Conservation (phyloP, 2,329 filamentous ascomycete genomes). For the Cladorrhinum sp. region DNA sequence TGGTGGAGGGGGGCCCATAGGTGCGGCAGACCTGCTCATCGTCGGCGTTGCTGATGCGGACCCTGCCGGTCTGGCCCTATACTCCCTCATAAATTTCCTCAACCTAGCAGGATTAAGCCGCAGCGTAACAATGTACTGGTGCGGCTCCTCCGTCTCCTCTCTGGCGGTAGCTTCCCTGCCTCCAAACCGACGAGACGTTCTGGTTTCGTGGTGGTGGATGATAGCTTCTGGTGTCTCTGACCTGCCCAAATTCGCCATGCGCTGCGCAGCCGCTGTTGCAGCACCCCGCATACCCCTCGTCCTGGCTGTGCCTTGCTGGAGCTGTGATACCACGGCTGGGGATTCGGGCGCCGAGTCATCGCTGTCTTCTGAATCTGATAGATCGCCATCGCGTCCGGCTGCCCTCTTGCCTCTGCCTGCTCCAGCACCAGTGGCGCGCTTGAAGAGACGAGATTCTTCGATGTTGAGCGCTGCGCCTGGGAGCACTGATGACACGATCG, state of each 20-base stretch:
- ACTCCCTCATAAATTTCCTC: slow-evolving; percentile 55
- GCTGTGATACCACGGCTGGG: slow-evolving; percentile 66
- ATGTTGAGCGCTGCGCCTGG: slow-evolving; percentile 78
- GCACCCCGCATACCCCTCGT: slow-evolving; percentile 84
- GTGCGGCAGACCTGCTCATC: slow-evolving; percentile 38
- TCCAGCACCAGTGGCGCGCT: slow-evolving; percentile 63
- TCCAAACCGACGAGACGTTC: slow-evolving; percentile 57
- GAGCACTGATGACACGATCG: slow-evolving; percentile 88
- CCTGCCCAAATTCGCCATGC: slow-evolving; percentile 77
- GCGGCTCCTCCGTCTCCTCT: slow-evolving; percentile 76
- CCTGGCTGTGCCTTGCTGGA: slow-evolving; percentile 70
- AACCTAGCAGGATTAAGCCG: slow-evolving; percentile 71
- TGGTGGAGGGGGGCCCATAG: slow-evolving; percentile 51
- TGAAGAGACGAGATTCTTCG: slow-evolving; percentile 85
- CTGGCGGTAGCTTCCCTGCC: slow-evolving; percentile 59
- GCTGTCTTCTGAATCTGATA: slow-evolving; percentile 86
- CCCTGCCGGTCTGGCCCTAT: slow-evolving; percentile 36
- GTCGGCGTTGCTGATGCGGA: slow-evolving; percentile 21
- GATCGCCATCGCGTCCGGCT: slow-evolving; percentile 60
- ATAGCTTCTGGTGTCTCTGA: slow-evolving; percentile 85
- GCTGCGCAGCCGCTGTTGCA: slow-evolving; percentile 79
- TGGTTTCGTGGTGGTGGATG: slow-evolving; percentile 68
- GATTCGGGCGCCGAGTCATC: slow-evolving; percentile 85
- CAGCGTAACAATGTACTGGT: slow-evolving; percentile 70
- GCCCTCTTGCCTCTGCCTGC: slow-evolving; percentile 49